Base-by-base conservation (phyloP, 768 basidiomycete species). In the Russula virescens region DNA sequence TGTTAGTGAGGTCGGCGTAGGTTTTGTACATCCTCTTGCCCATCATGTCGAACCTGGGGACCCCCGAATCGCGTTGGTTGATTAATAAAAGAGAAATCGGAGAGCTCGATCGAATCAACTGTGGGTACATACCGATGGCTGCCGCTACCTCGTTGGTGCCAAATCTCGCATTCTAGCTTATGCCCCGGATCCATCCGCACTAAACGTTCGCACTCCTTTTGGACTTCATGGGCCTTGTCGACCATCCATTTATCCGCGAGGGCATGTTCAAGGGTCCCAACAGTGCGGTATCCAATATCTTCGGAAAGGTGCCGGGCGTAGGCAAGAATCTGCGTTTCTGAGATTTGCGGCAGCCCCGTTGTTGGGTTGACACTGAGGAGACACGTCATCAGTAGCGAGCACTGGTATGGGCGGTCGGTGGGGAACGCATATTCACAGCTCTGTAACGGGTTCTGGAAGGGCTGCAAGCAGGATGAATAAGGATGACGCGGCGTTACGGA, bases 11-110 rank as follows among this genome's bases (percentile, higher is more conserved):
- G 68, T 91, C 81, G 45, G 86, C 84, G 64, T 96, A 97, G 26
- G 85, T 87, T 71, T 94, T 94, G 74, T 93, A 91, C 11, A 96
- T 75, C 23, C 88, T 81, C 61, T 88, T 81, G 68, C 78, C 79
- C 89, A 94, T 90, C 81, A 98, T 96, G 71, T 96, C 94, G 71
- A 98, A 98, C 31, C 93, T 93, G 62, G 28, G 35, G 46, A 25
- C 13, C 13, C 38, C 2, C 6, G 13, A 7, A 31, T n/a, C 3
- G 18, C 18, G 13, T 23, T 43, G 42, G 5, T 3, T 43, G 18
- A 31, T 31, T 43, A 3, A 14, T 40, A 14, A 40, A 40, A 43
- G 28, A 23, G 21, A 16, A 51, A 46, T 21, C n/a, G n/a, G n/a
- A n/a, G n/a, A 54, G 51, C 31, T 47, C 40, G 16, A 21, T 14